phyloP scores from a whole-genome alignment of 1,284 basidiomycete species.

The Ustilago shanxiensis region DNA sequence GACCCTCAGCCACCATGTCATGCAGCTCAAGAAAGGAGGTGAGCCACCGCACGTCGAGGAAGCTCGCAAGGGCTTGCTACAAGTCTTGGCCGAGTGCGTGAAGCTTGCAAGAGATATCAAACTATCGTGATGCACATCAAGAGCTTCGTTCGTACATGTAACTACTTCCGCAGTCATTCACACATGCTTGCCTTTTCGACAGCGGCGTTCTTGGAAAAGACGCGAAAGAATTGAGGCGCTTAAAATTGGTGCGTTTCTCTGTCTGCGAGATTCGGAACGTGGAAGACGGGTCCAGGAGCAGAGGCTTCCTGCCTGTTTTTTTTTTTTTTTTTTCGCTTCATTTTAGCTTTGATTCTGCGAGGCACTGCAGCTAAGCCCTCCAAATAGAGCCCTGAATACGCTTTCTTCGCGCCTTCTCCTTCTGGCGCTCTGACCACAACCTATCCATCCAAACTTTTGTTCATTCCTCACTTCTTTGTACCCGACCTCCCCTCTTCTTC shows the following conservation, averaged over 20 bases:
- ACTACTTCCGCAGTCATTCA: no score
- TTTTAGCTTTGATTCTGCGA: neutral
- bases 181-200: neutral
- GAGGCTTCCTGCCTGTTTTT: neutral
- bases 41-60: constrained; percentile 29
- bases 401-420: constrained; percentile 28
- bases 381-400: neutral
- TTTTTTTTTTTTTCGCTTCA: neutral
- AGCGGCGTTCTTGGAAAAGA: neutral
- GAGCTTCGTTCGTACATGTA: neutral
- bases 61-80: constrained; percentile 29
- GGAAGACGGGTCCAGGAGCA: constrained; percentile 1
- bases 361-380: neutral
- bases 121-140: neutral
- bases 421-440: constrained; percentile 30
- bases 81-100: constrained; percentile 37
- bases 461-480: neutral
- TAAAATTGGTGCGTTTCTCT: neutral
- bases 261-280: neutral
- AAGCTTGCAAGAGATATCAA: constrained; percentile 20
- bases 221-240: neutral
- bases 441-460: neutral
- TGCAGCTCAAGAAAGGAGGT: constrained; percentile 10
- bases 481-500: neutral
- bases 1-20: constrained; percentile 21